Evolutionary conservation across 345 rosid species (phyloP).

Genomic region (Euclidium syriacum): DNA sequence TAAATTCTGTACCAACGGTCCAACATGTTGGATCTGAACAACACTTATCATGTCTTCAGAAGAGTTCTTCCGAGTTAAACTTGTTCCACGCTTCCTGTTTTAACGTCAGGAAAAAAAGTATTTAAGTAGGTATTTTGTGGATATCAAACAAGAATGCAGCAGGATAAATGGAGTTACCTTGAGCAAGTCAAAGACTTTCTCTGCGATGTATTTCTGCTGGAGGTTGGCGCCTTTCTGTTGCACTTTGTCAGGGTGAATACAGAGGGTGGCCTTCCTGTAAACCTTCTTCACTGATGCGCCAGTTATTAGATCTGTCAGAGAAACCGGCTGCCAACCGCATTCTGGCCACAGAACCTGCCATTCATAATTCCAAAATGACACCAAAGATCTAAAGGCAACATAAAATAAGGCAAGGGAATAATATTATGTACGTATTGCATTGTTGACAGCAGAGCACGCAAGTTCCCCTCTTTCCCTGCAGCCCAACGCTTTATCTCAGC

Average conservation of each 20-base stretch:
- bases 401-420: neutral
- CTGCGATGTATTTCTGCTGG: slow-evolving; percentile 92
- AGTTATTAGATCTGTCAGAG: slow-evolving; percentile 85
- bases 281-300: slow-evolving; percentile 75
- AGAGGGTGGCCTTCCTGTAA: slow-evolving; percentile 85
- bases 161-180: slow-evolving; percentile 46
- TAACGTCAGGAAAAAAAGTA: neutral
- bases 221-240: slow-evolving; percentile 97
- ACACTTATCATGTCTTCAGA: slow-evolving; percentile 39
- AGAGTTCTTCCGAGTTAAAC: slow-evolving; percentile 87
- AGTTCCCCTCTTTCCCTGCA: slow-evolving; percentile 89
- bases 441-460: slow-evolving; percentile 89
- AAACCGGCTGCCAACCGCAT: slow-evolving; percentile 97
- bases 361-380: neutral
- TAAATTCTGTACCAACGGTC: no score
- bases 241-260: slow-evolving; percentile 99
- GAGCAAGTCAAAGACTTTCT: slow-evolving; percentile 95
- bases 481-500: slow-evolving; percentile 96
- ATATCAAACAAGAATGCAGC: no score
- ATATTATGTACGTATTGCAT: slow-evolving; percentile 71
- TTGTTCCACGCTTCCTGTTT: slow-evolving; percentile 87
- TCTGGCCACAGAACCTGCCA: slow-evolving; percentile 98
- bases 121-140: no score
- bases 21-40: no score
- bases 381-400: neutral